Evolutionary conservation across 2,329 filamentous ascomycete genomes (phyloP), one percentile per base, ranked within the genome.

Genomic region (Xylariaceae sp.): DNA sequence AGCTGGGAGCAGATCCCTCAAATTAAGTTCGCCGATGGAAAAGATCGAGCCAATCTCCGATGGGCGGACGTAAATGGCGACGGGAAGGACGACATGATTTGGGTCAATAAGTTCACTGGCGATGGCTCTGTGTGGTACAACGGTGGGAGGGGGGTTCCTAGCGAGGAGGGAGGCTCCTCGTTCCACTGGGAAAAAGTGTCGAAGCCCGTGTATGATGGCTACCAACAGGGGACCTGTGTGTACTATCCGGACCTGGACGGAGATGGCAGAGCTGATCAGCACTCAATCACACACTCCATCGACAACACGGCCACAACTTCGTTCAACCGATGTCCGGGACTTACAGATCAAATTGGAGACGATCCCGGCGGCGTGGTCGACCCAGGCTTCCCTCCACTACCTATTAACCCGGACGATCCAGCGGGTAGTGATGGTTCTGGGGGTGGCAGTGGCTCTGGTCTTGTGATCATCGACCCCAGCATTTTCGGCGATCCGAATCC

Each of bases 91-190:
- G 43, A 51, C 6, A 34, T 46, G 3, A 9, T 51, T 12, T 51
- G 48, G 48, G 48, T 47, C 14, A 33, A 47, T 31, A 47, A 51
- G 42, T 50, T 45, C 22, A 50, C 11, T 18, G 48, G 42, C 6
- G 48, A 50, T 9, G 42, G 18, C 28, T 45, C 33, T 18, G 48
- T 45, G 9, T 50, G 48, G 48, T 31, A 13, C 14, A 50, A 50
- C 28, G n/a, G 36, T 12, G 43, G 48, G 16, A 36, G 41, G 33
- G 33, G 12, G 11, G 18, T 42, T 31, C 33, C 31, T 45, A 16
- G 13, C 33, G 17, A 44, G 18, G 11, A 33, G 9, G 10, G 7
- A 33, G 45, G 45, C 11, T 45, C 34, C 38, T 41, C 33, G 12
- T 45, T 51, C n/a, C 28, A 33, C 16, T 51, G 48, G 42, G 28